These are phyloP conservation scores for Aotearoamyces nothofagi DNA, from an alignment of 2,329 filamentous ascomycete genomes.

Conservation along the genomic window DNA sequence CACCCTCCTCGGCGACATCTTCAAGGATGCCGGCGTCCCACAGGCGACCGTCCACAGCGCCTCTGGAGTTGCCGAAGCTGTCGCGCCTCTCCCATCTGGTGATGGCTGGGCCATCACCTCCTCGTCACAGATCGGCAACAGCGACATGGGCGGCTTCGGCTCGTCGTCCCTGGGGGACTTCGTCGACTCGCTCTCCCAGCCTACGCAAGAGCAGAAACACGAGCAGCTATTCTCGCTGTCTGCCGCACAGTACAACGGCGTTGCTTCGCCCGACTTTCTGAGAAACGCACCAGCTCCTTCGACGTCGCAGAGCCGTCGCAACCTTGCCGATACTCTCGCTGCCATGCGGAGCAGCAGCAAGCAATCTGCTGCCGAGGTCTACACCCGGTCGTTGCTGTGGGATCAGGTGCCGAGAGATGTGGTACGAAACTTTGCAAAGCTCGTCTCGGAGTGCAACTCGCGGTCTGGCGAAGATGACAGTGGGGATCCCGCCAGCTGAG, in stretches of 20 bases:
- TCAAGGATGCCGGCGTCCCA: conserved; percentile 60
- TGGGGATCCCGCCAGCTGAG: background rate
- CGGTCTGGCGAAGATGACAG: conserved; percentile 15
- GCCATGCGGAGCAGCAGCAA: conserved; percentile 61
- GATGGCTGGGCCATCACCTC: conserved; percentile 26
- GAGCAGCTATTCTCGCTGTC: conserved; percentile 82
- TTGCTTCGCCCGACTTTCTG: conserved; percentile 62
- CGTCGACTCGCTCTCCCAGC: conserved; percentile 53
- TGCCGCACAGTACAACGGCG: conserved; percentile 73
- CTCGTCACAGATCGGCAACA: conserved; percentile 21
- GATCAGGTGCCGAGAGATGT: conserved; percentile 88
- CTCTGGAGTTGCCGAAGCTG: conserved; percentile 22
- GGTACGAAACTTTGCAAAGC: conserved; percentile 80
- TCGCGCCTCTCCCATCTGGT: conserved; percentile 37
- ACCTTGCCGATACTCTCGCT: conserved; percentile 66
- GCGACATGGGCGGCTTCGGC: conserved; percentile 31
- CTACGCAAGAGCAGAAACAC: conserved; percentile 71
- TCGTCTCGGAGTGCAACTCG: conserved; percentile 61
- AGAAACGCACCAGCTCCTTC: conserved; percentile 35
- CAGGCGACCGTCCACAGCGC: conserved; percentile 21
- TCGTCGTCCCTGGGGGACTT: conserved; percentile 51
- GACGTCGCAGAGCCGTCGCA: conserved; percentile 51
- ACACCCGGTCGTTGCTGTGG: conserved; percentile 85
- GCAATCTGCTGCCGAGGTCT: conserved; percentile 70
- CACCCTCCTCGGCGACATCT: conserved; percentile 62